These are phyloP conservation scores for Extremus antarcticus DNA, from an alignment of 495 filamentous ascomycete species.

Conservation along the genomic window DNA sequence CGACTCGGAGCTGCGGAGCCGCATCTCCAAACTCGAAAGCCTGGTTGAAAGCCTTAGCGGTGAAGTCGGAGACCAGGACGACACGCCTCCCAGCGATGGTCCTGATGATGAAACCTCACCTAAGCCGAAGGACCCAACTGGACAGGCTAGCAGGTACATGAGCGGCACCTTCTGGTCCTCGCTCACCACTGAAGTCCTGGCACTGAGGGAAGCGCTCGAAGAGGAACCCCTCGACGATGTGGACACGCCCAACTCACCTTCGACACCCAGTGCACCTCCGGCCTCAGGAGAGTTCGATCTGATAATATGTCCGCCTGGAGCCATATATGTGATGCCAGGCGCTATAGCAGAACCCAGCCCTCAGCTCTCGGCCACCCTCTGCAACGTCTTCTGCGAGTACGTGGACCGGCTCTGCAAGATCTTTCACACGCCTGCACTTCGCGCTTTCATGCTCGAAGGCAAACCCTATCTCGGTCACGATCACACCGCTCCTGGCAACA, in stretches of 20 bases:
- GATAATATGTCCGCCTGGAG: slow-evolving; percentile 13
- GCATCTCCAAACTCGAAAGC: slow-evolving; percentile 18
- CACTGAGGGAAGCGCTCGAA: slow-evolving; percentile 17
- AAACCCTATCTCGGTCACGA: slow-evolving; percentile 14
- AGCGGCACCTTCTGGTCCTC: slow-evolving; percentile 15
- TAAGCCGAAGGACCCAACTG: neutral
- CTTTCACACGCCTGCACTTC: slow-evolving; percentile 7
- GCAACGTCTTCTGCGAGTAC: slow-evolving; percentile 7
- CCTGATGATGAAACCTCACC: neutral
- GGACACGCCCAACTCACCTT: neutral
- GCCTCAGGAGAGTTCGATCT: slow-evolving; percentile 11
- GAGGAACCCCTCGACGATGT: slow-evolving; percentile 1
- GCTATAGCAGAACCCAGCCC: slow-evolving; percentile 11
- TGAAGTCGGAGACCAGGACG: slow-evolving; percentile 7
- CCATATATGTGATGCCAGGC: slow-evolving; percentile 16
- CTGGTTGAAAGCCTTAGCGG: slow-evolving; percentile 18
- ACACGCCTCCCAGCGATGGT: neutral
- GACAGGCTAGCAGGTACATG: slow-evolving; percentile 10
- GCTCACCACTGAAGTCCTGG: slow-evolving; percentile 14
- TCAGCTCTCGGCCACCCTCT: slow-evolving; percentile 1
- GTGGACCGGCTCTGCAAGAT: slow-evolving; percentile 14
- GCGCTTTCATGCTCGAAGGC: slow-evolving; percentile 6
- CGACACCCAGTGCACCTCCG: neutral
- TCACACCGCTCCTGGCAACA: neutral
- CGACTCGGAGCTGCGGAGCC: slow-evolving; percentile 14